phyloP scores from a whole-genome alignment of 768 basidiomycete genomes.

The Tricholoma matsutake region DNA sequence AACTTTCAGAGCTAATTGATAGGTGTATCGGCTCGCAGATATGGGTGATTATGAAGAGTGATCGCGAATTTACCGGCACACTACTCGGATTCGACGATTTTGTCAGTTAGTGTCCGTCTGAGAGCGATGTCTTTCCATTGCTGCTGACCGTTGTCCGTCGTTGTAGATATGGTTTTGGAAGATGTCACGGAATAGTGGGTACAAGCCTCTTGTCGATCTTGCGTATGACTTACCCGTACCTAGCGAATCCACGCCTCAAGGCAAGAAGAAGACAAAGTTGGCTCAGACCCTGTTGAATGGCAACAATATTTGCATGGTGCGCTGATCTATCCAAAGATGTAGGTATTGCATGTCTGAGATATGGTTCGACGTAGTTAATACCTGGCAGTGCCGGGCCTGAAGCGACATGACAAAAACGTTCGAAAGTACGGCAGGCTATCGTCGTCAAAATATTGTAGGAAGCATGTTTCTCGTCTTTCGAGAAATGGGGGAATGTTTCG shows the following conservation, averaged over 20 bases:
- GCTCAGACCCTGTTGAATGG: conserved; percentile 90
- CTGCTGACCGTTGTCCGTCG: neutral
- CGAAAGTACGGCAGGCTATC: neutral
- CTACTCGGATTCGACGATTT: conserved; percentile 98
- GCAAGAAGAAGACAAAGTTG: conserved; percentile 75
- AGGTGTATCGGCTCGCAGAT: conserved; percentile 95
- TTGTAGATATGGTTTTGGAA: conserved; percentile 86
- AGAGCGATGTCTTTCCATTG: neutral
- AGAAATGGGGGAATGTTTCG: no score
- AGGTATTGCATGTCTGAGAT: neutral
- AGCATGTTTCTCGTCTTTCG: neutral
- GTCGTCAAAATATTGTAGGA: neutral
- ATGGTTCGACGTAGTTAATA: conserved; percentile 46
- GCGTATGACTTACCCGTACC: neutral
- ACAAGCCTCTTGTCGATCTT: neutral
- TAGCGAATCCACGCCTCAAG: conserved; percentile 85
- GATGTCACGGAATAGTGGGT: conserved; percentile 96
- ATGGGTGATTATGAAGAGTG: conserved; percentile 98
- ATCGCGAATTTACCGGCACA: conserved; percentile 94
- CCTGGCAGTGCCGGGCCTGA: conserved; percentile 72
- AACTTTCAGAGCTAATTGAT: conserved; percentile 81
- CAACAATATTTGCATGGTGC: conserved; percentile 95
- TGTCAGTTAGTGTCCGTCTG: conserved; percentile 75
- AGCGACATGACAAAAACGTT: neutral
- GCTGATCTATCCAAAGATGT: conserved; percentile 20